Evolutionary conservation across 2,329 filamentous ascomycete genomes (phyloP), one percentile per base, ranked within the genome.

Genomic region (Didymella exigua): DNA sequence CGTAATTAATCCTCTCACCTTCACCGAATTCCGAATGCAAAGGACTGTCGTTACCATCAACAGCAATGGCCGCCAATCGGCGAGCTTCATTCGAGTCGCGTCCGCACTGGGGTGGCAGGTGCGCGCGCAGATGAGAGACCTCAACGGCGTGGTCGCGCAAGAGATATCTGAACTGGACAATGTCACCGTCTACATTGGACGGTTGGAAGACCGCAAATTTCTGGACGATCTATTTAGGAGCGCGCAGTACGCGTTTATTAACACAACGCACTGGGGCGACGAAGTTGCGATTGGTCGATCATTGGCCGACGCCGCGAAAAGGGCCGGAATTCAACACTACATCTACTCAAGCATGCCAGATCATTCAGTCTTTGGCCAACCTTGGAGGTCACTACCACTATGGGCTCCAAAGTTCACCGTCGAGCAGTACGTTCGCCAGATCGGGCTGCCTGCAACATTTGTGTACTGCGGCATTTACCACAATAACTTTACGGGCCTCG

Each of bases 321-420:
- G 84, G 66, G 89, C 89, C 33, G 87, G 90, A 44, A 86, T 98
- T 41, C 86, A 92, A 67, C 95, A 98, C 76, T 97, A 92, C 75
- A 85, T 99, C 72, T 99, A 97, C 78, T 96, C 91, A 64, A 96
- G 91, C 69, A 96, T 98, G 93, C 93, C 95, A 4, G 93, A 98
- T 68, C 93, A 98, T 75, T 88, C 89, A 14, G 85, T 89, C 36
- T 92, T 93, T 76, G 86, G 89, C 59, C 79, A 86, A 24, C 75
- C 76, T 48, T 96, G 92, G 91, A 91, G 89, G 38, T 88, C 89
- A 1, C 79, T 97, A 45, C 95, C 95, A 0, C 83, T 96, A 48
- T 99, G 95, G 93, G 87, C 90, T 4, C 88, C 89, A 58, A 99
- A 99, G 77, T 92, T 96, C 76, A 88, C 90, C 44, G 89, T 98